phyloP scores from a whole-genome alignment of 371 early-diverging fungal genomes.

The Circinella umbellata region DNA sequence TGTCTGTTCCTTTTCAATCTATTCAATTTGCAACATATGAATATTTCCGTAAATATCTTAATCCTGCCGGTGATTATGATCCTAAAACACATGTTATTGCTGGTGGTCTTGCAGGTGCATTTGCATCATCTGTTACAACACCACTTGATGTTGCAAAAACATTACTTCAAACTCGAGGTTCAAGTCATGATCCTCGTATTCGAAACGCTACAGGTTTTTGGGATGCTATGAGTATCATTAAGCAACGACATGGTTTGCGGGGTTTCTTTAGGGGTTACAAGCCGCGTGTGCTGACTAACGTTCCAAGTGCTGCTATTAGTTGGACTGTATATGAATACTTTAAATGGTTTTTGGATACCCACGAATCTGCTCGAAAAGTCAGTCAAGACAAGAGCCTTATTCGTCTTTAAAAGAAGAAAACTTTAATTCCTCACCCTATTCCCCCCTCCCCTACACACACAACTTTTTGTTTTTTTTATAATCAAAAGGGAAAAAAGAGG shows the following conservation, averaged over 20 bases:
- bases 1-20: conserved; percentile 93
- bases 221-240: conserved; percentile 78
- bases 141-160: conserved; percentile 96
- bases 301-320: conserved; percentile 94
- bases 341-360: conserved; percentile 62
- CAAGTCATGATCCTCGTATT: conserved; percentile 69
- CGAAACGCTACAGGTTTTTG: conserved; percentile 71
- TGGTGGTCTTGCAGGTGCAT: conserved; percentile 90
- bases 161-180: conserved; percentile 89
- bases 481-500: too few species aligned
- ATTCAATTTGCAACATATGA: conserved; percentile 94
- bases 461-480: too few species aligned
- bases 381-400: conserved; percentile 18
- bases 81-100: conserved; percentile 85
- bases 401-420: conserved; percentile 14
- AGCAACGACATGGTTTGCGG: conserved; percentile 68
- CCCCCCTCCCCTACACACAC: too few species aligned
- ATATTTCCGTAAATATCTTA: conserved; percentile 72
- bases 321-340: conserved; percentile 94
- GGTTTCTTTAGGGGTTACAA: conserved; percentile 87
- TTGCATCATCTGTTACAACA: conserved; percentile 90
- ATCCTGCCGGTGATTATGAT: conserved; percentile 81
- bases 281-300: conserved; percentile 85
- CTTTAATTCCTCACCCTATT: too few species aligned
- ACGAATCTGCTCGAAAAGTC: conserved; percentile 9